Evolutionary conservation across 1,139 yeast species (phyloP), one percentile per base, ranked within the genome.

Genomic region (Candida smagusa): DNA sequence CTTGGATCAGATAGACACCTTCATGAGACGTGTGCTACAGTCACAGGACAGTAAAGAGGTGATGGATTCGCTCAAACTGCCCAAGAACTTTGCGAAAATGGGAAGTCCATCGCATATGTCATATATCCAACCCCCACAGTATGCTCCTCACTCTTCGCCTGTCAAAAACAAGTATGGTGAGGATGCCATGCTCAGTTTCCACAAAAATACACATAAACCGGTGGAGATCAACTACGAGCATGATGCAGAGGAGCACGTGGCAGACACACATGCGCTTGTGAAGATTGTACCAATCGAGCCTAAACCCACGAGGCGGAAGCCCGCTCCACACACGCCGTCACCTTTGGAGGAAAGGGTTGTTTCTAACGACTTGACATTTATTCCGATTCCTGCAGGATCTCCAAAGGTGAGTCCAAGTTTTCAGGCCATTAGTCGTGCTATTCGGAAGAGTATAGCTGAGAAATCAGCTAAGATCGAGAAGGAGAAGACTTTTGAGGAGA

Each of bases 391-490:
- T 11, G 42, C 42, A 21, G 30, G 13, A 11, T 12, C 33, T 24
- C 26, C 33, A 4, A 45, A 39, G 12, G 13, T 4, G 22, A 25
- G 33, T 12, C 37, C 41, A 13, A 55, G 60, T 8, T 56, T 56
- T 34, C 67, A 63, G 40, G 71, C 70, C 3, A 66, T 66, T 21
- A 61, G 69, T 38, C 59, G 62, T 4, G 69, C 71, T 3, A 65
- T 66, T 7, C 44, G 72, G 7, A 66, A 65, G 40, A 66, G 70
- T 37, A 61, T 63, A 12, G 71, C 72, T 1, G 68, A 61, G 16
- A 63, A 61, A 41, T 43, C 60, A 16, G 22, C 34, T 13, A 16
- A 12, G 27, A 32, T 27, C 4, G 45, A 25, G 16, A 32, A 26
- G n/a, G 29, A 11, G 9, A 27, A 27, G 29, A 12, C 16, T 12